A percentile compares a stretch with the other conserved stretches of the same genome.
These are phyloP conservation scores for Ascoidea tarda DNA, from an alignment of 805 yeast species.

Conservation along the genomic window DNA sequence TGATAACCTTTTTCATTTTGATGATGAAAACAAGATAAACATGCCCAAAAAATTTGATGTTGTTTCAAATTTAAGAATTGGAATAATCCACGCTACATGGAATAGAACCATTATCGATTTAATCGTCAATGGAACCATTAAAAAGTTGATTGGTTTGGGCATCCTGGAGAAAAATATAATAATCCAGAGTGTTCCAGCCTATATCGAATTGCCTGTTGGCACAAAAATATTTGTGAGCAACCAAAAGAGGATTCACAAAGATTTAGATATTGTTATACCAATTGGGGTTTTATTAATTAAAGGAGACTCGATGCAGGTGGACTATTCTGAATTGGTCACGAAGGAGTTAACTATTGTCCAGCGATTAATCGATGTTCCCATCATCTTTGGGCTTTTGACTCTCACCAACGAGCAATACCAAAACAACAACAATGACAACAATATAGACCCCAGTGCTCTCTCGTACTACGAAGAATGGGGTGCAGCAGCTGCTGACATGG, in stretches of 20 bases:
- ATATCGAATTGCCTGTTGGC: slow-evolving; percentile 86
- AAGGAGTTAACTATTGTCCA: slow-evolving; percentile 76
- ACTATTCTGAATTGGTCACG: slow-evolving; percentile 84
- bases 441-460: no score
- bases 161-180: slow-evolving; percentile 67
- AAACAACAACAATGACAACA: slow-evolving; percentile 51
- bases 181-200: slow-evolving; percentile 85
- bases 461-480: slow-evolving; percentile 96
- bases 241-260: slow-evolving; percentile 20
- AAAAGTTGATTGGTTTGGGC: slow-evolving; percentile 43
- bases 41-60: slow-evolving; percentile 21
- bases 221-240: slow-evolving; percentile 32
- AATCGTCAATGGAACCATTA: slow-evolving; percentile 64
- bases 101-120: slow-evolving; percentile 64
- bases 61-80: slow-evolving; percentile 57
- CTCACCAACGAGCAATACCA: slow-evolving; percentile 89
- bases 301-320: slow-evolving; percentile 97
- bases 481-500: slow-evolving; percentile 97
- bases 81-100: slow-evolving; percentile 96
- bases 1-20: no score
- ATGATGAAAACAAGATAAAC: no score
- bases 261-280: slow-evolving; percentile 76
- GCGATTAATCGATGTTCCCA: slow-evolving; percentile 55
- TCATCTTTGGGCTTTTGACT: slow-evolving; percentile 87
- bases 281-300: slow-evolving; percentile 82